These are phyloP conservation scores for Sphaerulina musiva DNA, from an alignment of 2,329 filamentous ascomycete species.

Conservation along the genomic window DNA sequence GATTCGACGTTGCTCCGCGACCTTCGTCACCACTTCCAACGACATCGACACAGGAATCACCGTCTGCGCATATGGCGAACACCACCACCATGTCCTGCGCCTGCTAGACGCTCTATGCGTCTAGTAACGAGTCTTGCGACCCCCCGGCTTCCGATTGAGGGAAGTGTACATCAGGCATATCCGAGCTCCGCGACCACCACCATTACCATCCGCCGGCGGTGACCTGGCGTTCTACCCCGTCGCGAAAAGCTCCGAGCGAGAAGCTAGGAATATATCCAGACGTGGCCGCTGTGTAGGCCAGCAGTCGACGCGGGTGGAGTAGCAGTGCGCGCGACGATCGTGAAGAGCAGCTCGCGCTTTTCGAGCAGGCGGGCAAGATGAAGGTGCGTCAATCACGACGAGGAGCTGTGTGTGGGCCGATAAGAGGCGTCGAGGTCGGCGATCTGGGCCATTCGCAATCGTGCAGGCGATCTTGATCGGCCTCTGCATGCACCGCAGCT, in stretches of 20 bases:
- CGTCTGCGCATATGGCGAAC: constrained; percentile 12
- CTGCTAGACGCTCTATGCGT: constrained; percentile 32
- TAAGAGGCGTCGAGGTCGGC: constrained; percentile 21
- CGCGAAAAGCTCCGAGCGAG: not conserved
- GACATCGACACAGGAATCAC: constrained; percentile 5
- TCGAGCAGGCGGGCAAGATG: constrained; percentile 20
- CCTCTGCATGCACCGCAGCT: not conserved
- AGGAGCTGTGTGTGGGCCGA: constrained; percentile 6
- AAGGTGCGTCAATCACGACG: constrained; percentile 24
- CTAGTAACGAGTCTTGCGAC: constrained; percentile 28
- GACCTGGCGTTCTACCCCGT: not conserved
- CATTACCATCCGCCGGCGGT: not conserved
- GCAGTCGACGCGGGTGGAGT: not conserved
- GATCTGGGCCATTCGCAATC: not conserved
- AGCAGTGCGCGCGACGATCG: not conserved
- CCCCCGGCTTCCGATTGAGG: constrained; percentile 33
- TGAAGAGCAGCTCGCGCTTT: constrained; percentile 7
- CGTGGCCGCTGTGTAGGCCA: not conserved
- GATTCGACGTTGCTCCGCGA: not conserved
- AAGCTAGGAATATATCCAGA: not conserved
- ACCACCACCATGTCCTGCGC: constrained; percentile 17
- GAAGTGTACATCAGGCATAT: constrained; percentile 25
- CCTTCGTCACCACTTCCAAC: constrained; percentile 10
- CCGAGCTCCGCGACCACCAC: constrained; percentile 4
- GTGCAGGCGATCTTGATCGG: not conserved